Percentiles rank a stretch among this genome's conserved stretches.
These are phyloP conservation scores for Leishmania braziliensis DNA, from an alignment of 208 protist genomes.

Conservation along the genomic window DNA sequence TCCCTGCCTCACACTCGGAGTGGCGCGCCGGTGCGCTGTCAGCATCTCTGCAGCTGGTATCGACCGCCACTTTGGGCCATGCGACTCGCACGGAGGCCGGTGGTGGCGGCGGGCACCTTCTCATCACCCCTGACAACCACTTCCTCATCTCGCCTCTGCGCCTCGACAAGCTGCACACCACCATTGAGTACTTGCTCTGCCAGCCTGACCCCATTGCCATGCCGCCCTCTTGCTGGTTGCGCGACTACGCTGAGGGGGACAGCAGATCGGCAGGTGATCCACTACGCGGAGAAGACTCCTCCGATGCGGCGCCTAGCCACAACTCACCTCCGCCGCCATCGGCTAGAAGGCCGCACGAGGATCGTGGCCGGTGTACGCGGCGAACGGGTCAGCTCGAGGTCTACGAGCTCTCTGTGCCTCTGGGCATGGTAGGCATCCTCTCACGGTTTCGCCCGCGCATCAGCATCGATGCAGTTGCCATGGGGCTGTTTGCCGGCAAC, in stretches of 20 bases:
- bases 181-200: conserved; percentile 49
- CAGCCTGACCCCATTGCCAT: conserved; percentile 52
- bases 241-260: conserved; percentile 13
- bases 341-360: not conserved
- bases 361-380: conserved; percentile 19
- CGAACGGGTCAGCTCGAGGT: conserved; percentile 33
- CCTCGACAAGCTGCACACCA: conserved; percentile 50
- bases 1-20: not conserved
- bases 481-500: conserved; percentile 59
- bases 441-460: conserved; percentile 61
- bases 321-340: not conserved
- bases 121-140: conserved; percentile 28
- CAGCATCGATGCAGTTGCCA: conserved; percentile 48
- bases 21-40: not conserved
- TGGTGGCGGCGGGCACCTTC: conserved; percentile 21
- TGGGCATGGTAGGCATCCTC: conserved; percentile 60
- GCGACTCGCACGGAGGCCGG: conserved; percentile 11
- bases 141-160: conserved; percentile 44
- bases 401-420: conserved; percentile 47
- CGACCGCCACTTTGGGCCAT: not conserved
- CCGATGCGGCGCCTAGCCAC: not conserved
- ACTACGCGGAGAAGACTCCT: not conserved
- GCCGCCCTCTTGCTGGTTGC: conserved; percentile 33
- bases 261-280: not conserved
- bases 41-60: not conserved